Base-by-base conservation (phyloP, 2,329 filamentous ascomycete species). In the Cercospora sesami region DNA sequence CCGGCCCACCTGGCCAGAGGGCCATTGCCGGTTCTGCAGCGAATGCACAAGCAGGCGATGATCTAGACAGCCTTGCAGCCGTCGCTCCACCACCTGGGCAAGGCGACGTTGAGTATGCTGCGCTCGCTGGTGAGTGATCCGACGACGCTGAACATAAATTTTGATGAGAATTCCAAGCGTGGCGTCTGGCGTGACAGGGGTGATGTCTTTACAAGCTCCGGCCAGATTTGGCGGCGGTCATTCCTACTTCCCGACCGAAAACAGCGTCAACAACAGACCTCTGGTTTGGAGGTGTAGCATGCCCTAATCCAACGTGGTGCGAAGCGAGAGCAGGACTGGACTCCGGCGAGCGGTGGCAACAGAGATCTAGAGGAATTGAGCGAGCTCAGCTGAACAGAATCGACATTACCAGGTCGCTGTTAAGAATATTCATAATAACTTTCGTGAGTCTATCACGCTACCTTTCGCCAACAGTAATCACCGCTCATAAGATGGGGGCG, bases 61-160 rank as follows among this genome's bases (percentile, higher is more conserved):
- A 83, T 26, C 75, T 83, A 9, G 81, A 83, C 61, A 79, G 74
- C 64, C 77, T 81, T 23, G 78, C 81, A 39, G 80, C 84, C 3
- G 85, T 94, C 58, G 91, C 92, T 30, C 87, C 93, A 14, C 94
- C 94, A 2, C 94, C 94, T 0, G 93, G 94, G 14, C 85, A 86
- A 12, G 89, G 87, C 8, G 91, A 95, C 70, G 87, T 92, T 4
- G 87, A 92, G 68, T 97, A 97, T 80, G 91, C 93, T 62, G 96
- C 93, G 81, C 81, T 97, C 78, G 86, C 91, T 60, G 94, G 94
- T 4, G 91, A 95, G 75, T 95, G 62, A 53, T 16, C 1, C 9
- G 18, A 36, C 28, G 3, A 26, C 26, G 26, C 26, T 26, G 26
- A 26, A 26, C 26, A 26, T 26, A 5, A 26, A 53, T 53, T 53